Conservation (phyloP, 2,329 filamentous ascomycete genomes). For the Fusarium neocosmosporiellum region DNA sequence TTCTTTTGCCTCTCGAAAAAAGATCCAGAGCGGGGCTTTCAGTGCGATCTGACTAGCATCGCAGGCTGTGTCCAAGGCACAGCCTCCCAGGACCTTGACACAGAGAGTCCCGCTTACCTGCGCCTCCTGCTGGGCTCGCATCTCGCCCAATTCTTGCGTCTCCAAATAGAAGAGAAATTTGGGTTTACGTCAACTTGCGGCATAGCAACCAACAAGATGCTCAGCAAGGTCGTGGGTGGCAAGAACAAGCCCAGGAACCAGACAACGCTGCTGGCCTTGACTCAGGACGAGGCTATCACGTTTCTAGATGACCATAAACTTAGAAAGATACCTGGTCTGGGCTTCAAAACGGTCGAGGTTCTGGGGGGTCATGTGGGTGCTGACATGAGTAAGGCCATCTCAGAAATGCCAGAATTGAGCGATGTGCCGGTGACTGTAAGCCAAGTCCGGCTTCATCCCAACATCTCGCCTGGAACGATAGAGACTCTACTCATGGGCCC, state of each 20-base stretch:
- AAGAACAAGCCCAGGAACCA: constrained; percentile 89
- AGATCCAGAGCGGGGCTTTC: constrained; percentile 84
- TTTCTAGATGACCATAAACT: constrained; percentile 85
- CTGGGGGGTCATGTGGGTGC: constrained; percentile 66
- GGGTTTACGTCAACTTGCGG: constrained; percentile 91
- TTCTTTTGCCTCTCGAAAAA: constrained; percentile 82
- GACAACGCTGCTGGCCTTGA: constrained; percentile 81
- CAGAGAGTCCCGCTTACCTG: constrained; percentile 58
- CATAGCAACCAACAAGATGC: constrained; percentile 86
- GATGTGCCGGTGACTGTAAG: constrained; percentile 68
- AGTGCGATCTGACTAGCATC: constrained; percentile 76
- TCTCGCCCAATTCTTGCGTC: constrained; percentile 79
- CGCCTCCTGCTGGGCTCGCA: constrained; percentile 84
- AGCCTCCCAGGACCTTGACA: constrained; percentile 33
- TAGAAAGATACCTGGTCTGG: constrained; percentile 86
- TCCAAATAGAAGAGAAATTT: constrained; percentile 77
- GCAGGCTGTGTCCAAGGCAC: constrained; percentile 67
- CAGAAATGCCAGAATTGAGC: constrained; percentile 46
- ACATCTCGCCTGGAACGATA: constrained; percentile 72
- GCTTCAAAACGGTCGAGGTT: constrained; percentile 70
- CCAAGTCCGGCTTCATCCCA: constrained; percentile 71
- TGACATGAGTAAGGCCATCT: constrained; percentile 47
- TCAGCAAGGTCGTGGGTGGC: constrained; percentile 87
- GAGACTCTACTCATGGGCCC: constrained; percentile 77
- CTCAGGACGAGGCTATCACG: constrained; percentile 62